phyloP scores from a whole-genome alignment of 176 grass and related monocot species.

The Cenchrus purpureus region DNA sequence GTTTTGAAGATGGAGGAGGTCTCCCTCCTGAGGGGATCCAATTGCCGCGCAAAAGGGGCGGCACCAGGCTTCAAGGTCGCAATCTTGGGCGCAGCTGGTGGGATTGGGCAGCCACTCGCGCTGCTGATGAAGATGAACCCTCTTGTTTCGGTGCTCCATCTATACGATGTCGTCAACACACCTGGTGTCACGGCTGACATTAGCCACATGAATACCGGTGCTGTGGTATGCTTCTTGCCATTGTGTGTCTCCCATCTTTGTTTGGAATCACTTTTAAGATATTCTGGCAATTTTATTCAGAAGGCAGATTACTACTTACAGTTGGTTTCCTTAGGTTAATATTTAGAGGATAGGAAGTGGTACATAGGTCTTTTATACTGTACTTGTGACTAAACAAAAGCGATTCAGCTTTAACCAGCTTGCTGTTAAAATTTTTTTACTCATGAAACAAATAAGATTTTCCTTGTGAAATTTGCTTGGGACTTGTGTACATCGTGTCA shows the following conservation, averaged over 20 bases:
- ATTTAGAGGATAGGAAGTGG: background rate
- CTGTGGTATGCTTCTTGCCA: slow-evolving; percentile 58
- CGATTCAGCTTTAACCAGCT: background rate
- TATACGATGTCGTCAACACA: slow-evolving; percentile 87
- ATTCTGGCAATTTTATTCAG: background rate
- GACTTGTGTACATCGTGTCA: background rate
- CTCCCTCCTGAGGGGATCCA: slow-evolving; percentile 43
- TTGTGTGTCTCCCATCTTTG: background rate
- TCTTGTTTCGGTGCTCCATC: slow-evolving; percentile 79
- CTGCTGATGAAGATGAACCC: slow-evolving; percentile 95
- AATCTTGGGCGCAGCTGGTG: slow-evolving; percentile 81
- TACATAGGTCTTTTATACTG: background rate
- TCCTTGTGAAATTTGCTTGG: background rate
- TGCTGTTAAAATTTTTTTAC: background rate
- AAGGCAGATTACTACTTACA: background rate
- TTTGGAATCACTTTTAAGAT: background rate
- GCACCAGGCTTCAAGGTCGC: slow-evolving; percentile 85
- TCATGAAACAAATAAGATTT: background rate
- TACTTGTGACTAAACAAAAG: background rate
- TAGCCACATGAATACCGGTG: slow-evolving; percentile 92
- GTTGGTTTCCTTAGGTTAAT: background rate
- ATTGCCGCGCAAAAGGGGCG: slow-evolving; percentile 79
- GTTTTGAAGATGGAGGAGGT: slow-evolving; percentile 58
- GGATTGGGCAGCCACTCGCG: slow-evolving; percentile 84
- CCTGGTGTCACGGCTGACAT: slow-evolving; percentile 91